Conservation (phyloP, 805 yeast species). For the Metschnikowia borealis region DNA sequence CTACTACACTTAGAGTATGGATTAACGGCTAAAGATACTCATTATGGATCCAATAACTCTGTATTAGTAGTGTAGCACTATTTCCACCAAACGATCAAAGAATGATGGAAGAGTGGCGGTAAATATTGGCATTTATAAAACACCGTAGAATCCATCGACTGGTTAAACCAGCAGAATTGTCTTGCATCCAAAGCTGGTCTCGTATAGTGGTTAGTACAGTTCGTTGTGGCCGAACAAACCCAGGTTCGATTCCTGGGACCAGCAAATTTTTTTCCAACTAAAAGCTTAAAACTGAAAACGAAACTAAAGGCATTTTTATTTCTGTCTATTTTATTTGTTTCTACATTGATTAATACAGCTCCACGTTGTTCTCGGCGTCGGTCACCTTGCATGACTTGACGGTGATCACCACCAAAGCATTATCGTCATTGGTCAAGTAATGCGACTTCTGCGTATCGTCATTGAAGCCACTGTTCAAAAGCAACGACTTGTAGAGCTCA, state of each 20-base stretch:
- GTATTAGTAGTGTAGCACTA: too few relatives aligned
- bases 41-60: too few relatives aligned
- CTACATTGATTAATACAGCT: slow-evolving; percentile 19
- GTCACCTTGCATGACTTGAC: slow-evolving; percentile 72
- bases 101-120: too few relatives aligned
- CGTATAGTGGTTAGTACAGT: slow-evolving; percentile 48
- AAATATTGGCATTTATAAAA: too few relatives aligned
- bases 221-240: slow-evolving; percentile 50
- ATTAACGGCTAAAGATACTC: too few relatives aligned
- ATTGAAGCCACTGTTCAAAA: slow-evolving; percentile 60
- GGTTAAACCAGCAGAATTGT: too few relatives aligned
- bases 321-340: not conserved
- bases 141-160: not conserved
- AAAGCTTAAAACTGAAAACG: not conserved
- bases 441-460: slow-evolving; percentile 61
- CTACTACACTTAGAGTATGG: too few relatives aligned
- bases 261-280: slow-evolving; percentile 23
- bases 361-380: slow-evolving; percentile 64
- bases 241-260: slow-evolving; percentile 52
- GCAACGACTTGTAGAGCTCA: slow-evolving; percentile 56
- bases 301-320: too few relatives aligned
- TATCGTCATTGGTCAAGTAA: slow-evolving; percentile 45
- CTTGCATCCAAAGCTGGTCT: slow-evolving; percentile 32
- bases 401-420: slow-evolving; percentile 61
- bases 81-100: too few relatives aligned